phyloP scores from a whole-genome alignment of 257 asterid species.

The Solanum boliviense region DNA sequence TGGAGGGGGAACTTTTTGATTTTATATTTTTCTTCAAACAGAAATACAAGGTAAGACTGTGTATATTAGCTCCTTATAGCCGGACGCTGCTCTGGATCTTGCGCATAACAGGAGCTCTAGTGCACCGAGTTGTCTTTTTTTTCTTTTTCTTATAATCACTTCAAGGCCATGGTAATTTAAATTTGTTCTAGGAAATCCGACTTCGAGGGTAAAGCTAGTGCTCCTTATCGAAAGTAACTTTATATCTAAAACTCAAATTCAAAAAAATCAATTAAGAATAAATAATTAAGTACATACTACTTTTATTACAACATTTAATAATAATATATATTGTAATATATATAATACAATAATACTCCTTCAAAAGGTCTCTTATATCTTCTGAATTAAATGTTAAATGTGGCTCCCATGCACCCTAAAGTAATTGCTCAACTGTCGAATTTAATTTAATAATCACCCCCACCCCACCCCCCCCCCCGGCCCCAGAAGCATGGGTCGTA shows the following conservation, averaged over 20 bases:
- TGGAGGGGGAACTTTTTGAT: too few species aligned
- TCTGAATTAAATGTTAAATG: neutral
- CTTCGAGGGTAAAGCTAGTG: neutral
- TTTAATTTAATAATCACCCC: neutral
- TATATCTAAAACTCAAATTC: neutral
- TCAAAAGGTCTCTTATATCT: neutral
- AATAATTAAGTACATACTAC: neutral
- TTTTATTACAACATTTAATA: neutral
- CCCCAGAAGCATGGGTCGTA: neutral
- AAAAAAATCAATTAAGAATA: neutral
- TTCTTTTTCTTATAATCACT: neutral
- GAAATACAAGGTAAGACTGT: too few species aligned
- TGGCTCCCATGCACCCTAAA: neutral
- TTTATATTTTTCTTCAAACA: neutral
- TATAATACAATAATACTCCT: neutral
- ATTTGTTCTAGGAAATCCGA: neutral
- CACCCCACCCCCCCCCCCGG: neutral
- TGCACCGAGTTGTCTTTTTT: too few species aligned
- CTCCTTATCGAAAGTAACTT: neutral
- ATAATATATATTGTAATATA: neutral
- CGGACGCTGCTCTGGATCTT: rapidly evolving
- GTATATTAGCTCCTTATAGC: too few species aligned
- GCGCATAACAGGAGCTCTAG: too few species aligned
- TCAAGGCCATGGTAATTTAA: too few species aligned
- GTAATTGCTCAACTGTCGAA: neutral